Base-by-base conservation (phyloP, 352 stramenopile genomes). In the Globisporangium perplexum region DNA sequence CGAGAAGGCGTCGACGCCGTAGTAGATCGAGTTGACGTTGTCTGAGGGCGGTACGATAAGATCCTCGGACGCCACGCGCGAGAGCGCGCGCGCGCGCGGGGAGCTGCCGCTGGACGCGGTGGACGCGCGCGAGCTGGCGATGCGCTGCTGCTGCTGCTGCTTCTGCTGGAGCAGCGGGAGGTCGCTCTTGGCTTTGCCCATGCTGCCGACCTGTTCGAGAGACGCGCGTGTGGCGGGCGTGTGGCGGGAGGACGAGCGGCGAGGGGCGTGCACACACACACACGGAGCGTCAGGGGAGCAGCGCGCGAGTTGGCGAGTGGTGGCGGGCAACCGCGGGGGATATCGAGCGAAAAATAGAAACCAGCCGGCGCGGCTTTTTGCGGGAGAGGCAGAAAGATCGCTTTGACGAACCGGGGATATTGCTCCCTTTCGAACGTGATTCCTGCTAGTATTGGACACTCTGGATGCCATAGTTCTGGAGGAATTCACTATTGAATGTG, bases 1-100 rank as follows among this genome's bases (percentile, higher is more conserved):
- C 22, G 80, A 93, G 65, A 93, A 93, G 52, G 79, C 71, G 63
- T 93, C 83, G 17, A 93, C 80, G 57, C 83, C 83, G 49, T 91
- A 93, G 66, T 91, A 93, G 52, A 93, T 74, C 55, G 83, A 89
- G 65, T 84, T 90, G 60, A 86, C 74, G 48, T 73, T 78, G 63
- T 90, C 83, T 0, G 71, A 66, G 3, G 71, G 68, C 1, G 83
- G 83, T 47, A 93, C 79, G n/a, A 93, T 80, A 46, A 93, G 77
- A 47, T 88, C 78, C 52, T 93, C 77, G 28, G 77, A 90, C 24
- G 83, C 81, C 49, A 89, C 65, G 24, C 81, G 77, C 22, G 79
- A 62, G 38, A 56, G 54, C 23, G 44, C 33, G 36, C 53, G 41
- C 38, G 30, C 11, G 26, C 47, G 42, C 38, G 54, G 45, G 20